phyloP scores from a whole-genome alignment of 106 monocot genomes.

The Dactylorhiza incarnata region DNA sequence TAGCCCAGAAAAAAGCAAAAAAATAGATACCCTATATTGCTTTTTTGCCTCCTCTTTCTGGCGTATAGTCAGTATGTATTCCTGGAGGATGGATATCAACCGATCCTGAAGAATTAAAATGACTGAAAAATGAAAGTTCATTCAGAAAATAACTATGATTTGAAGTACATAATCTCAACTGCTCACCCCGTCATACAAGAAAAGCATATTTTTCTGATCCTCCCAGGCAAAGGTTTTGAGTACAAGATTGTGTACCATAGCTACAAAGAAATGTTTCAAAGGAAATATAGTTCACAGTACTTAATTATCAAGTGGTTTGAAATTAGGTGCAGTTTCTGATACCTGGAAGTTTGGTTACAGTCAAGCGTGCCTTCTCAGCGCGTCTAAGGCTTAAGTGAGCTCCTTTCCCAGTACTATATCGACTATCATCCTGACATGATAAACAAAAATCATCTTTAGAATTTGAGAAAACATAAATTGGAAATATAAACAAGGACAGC shows the following conservation, averaged over 20 bases:
- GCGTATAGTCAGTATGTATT: conserved; percentile 58
- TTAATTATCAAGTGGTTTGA: neutral
- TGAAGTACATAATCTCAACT: neutral
- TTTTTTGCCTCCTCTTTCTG: conserved; percentile 86
- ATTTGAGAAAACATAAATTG: neutral
- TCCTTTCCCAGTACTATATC: conserved; percentile 79
- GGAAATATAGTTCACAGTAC: neutral
- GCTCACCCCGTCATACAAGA: conserved; percentile 91
- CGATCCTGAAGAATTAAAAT: conserved; percentile 42
- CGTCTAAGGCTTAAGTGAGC: conserved; percentile 76
- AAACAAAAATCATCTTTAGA: neutral
- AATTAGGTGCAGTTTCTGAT: conserved; percentile 3
- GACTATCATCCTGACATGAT: conserved; percentile 52
- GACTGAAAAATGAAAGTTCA: neutral
- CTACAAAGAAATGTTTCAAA: conserved; percentile 17
- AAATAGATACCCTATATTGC: conserved; percentile 46
- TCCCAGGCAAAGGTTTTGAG: conserved; percentile 79
- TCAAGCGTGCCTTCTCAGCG: conserved; percentile 77
- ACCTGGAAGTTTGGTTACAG: conserved; percentile 81
- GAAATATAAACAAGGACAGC: neutral
- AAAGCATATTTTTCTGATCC: conserved; percentile 53
- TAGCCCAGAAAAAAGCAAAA: neutral
- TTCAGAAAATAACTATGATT: neutral
- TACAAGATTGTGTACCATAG: conserved; percentile 75
- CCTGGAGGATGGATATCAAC: conserved; percentile 73